Conservation (phyloP, 1,284 basidiomycete species). For the Coniophora puteana region DNA sequence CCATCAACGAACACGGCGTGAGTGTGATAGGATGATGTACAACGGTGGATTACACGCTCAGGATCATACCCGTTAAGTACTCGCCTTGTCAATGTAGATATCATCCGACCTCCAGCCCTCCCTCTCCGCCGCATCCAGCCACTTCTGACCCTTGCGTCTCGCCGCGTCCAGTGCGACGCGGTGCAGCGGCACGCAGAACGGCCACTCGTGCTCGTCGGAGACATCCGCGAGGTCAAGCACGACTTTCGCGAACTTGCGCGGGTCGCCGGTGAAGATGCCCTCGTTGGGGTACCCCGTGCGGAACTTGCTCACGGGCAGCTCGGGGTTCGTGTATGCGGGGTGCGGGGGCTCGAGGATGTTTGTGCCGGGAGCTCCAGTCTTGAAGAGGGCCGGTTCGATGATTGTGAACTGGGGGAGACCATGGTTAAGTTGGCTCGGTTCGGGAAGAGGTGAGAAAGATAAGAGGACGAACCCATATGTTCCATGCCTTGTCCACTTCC, state of each 20-base stretch:
- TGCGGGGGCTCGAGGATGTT: background rate
- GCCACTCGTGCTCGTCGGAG: too few species aligned
- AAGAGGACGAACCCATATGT: constrained; percentile 19
- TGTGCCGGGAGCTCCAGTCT: background rate
- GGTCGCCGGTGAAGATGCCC: constrained; percentile 23
- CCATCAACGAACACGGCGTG: too few species aligned
- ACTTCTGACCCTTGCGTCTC: constrained; percentile 17
- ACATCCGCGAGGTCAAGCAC: constrained; percentile 19
- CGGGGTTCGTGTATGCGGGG: background rate
- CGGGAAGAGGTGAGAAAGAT: constrained; percentile 11
- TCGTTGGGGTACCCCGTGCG: background rate
- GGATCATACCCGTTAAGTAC: too few species aligned
- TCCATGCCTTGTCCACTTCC: constrained; percentile 23
- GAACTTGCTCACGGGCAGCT: background rate
- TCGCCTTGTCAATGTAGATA: constrained; percentile 15
- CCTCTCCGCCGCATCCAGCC: constrained; percentile 20
- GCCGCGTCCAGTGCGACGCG: constrained; percentile 18
- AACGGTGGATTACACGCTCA: too few species aligned
- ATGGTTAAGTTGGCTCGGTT: constrained; percentile 10
- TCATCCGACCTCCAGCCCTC: constrained; percentile 20
- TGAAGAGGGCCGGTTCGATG: constrained; percentile 1
- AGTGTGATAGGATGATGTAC: too few species aligned
- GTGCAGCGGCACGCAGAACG: constrained; percentile 23
- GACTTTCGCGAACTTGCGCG: constrained; percentile 19
- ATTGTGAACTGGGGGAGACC: background rate